Conservation (phyloP, 352 stramenopile species). For the Pythium utonaiense region DNA sequence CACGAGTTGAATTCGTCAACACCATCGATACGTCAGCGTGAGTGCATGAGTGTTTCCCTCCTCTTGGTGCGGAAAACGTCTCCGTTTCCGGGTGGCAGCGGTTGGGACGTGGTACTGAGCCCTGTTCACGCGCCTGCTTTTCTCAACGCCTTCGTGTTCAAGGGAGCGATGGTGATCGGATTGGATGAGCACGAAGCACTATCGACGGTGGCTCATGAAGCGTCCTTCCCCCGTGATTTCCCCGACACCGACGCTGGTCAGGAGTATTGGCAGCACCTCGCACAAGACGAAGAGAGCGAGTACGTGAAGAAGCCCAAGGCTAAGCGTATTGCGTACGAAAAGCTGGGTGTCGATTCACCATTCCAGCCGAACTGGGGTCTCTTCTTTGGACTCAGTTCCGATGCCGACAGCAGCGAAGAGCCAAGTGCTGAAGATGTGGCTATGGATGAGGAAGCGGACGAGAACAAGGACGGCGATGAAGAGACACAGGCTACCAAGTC, state of each 20-base stretch:
- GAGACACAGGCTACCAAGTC: constrained; percentile 2
- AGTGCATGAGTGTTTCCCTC: constrained; percentile 28
- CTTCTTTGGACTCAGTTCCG: constrained; percentile 29
- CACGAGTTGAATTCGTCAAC: constrained; percentile 44
- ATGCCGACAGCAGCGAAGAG: background rate
- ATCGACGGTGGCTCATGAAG: constrained; percentile 40
- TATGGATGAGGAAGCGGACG: background rate
- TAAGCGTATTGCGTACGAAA: constrained; percentile 63
- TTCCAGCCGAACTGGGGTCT: constrained; percentile 60
- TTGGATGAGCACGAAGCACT: constrained; percentile 66
- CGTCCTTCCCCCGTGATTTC: constrained; percentile 77
- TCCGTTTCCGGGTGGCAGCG: constrained; percentile 44
- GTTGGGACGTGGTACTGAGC: constrained; percentile 63
- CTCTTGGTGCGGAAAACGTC: constrained; percentile 38
- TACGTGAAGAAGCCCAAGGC: constrained; percentile 57
- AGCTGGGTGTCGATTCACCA: constrained; percentile 49
- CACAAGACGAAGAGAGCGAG: constrained; percentile 17
- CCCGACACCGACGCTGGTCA: constrained; percentile 59
- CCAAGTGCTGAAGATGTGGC: background rate
- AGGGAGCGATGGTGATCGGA: constrained; percentile 64
- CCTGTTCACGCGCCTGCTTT: constrained; percentile 41
- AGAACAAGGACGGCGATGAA: constrained; percentile 11
- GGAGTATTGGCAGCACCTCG: constrained; percentile 48
- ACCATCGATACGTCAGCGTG: constrained; percentile 5
- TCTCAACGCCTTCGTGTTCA: constrained; percentile 63